These are phyloP conservation scores for Hortiboletus flavorubellus DNA, from an alignment of 768 basidiomycete genomes.

Conservation along the genomic window DNA sequence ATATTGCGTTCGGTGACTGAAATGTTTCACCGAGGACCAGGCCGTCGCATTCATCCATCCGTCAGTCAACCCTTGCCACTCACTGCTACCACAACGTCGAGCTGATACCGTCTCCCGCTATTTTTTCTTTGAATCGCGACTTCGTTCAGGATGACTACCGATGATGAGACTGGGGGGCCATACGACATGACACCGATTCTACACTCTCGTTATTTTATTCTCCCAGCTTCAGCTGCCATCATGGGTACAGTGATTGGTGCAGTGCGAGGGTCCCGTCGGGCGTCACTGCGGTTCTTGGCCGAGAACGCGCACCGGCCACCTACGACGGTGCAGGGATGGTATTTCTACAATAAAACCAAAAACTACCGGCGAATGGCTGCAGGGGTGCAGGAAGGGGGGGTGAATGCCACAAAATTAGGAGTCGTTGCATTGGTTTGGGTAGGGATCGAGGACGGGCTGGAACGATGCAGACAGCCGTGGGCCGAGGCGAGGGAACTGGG, in stretches of 20 bases:
- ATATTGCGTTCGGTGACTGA: not conserved
- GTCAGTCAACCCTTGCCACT: not conserved
- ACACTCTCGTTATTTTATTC: slow-evolving; percentile 51
- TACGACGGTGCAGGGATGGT: slow-evolving; percentile 86
- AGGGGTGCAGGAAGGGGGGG: slow-evolving; percentile 63
- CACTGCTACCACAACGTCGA: not conserved
- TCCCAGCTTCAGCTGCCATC: slow-evolving; percentile 58
- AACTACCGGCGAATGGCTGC: slow-evolving; percentile 82
- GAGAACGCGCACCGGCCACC: slow-evolving; percentile 90
- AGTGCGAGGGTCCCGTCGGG: slow-evolving; percentile 65
- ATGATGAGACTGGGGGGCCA: slow-evolving; percentile 7
- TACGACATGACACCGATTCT: slow-evolving; percentile 32
- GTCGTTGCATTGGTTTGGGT: slow-evolving; percentile 47
- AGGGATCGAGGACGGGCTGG: slow-evolving; percentile 44
- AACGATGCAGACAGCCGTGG: slow-evolving; percentile 34
- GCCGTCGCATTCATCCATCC: not conserved
- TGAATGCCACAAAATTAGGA: slow-evolving; percentile 52
- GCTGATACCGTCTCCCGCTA: not conserved
- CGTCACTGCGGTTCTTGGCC: slow-evolving; percentile 81
- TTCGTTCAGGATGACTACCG: slow-evolving; percentile 15
- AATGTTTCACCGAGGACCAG: not conserved
- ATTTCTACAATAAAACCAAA: slow-evolving; percentile 95
- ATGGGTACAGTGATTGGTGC: slow-evolving; percentile 69
- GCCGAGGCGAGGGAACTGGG: slow-evolving; percentile 50
- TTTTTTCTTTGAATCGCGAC: not conserved